Conservation (phyloP, 2,329 filamentous ascomycete species). For the Claviceps humidiphila region DNA sequence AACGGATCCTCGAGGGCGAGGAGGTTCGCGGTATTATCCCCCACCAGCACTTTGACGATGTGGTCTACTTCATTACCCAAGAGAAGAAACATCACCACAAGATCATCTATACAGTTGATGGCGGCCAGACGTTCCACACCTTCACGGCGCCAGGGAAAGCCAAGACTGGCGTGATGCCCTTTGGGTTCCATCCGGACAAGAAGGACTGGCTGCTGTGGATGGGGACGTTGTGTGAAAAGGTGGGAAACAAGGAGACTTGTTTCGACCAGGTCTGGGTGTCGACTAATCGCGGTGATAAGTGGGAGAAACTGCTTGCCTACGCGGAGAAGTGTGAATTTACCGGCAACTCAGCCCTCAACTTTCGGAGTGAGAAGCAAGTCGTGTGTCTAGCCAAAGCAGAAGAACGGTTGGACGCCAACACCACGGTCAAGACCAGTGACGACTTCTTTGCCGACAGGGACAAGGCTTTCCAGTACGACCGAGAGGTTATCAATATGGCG, state of each 20-base stretch:
- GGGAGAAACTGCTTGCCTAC: conserved; percentile 61
- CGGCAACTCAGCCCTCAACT: conserved; percentile 44
- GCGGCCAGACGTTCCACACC: conserved; percentile 57
- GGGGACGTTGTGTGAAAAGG: conserved; percentile 54
- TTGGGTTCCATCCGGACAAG: conserved; percentile 72
- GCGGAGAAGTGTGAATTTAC: conserved; percentile 82
- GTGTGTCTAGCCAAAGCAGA: conserved; percentile 44
- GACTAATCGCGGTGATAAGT: conserved; percentile 65
- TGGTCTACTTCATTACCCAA: conserved; percentile 70
- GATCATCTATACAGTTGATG: conserved; percentile 71
- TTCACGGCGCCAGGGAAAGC: conserved; percentile 56
- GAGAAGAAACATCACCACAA: conserved; percentile 27
- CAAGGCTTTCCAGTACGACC: conserved; percentile 32
- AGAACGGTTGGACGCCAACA: conserved; percentile 44
- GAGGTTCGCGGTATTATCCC: conserved; percentile 59
- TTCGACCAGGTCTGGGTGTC: conserved; percentile 64
- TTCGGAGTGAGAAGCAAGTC: conserved; percentile 40
- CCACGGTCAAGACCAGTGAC: conserved; percentile 62
- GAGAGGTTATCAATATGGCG: conserved; percentile 64
- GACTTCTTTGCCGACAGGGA: conserved; percentile 61
- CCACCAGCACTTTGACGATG: conserved; percentile 70
- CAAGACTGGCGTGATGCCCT: conserved; percentile 25
- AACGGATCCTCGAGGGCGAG: conserved; percentile 53
- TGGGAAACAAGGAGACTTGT: conserved; percentile 41
- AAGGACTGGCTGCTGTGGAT: conserved; percentile 91